phyloP scores from a whole-genome alignment of 768 basidiomycete species.

The Pulveroboletus frians region DNA sequence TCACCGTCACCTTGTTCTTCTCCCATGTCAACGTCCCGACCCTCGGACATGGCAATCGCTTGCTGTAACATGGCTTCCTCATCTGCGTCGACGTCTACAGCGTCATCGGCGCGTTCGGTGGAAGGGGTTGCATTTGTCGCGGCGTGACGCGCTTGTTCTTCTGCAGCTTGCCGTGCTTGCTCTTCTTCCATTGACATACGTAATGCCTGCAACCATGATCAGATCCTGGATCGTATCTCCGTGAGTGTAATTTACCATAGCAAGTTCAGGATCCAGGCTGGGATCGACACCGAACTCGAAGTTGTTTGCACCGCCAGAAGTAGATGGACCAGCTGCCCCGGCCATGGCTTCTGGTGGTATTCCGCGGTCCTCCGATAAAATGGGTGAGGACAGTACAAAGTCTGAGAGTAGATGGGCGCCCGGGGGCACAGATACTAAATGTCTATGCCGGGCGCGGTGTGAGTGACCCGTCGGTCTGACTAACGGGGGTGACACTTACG shows the following conservation, averaged over 20 bases:
- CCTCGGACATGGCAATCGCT: conserved; percentile 72
- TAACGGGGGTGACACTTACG: conserved; percentile 44
- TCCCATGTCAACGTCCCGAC: conserved; percentile 48
- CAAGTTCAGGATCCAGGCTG: conserved; percentile 91
- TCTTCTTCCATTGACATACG: conserved; percentile 98
- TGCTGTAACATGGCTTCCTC: conserved; percentile 74
- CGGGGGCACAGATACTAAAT: conserved; percentile 74
- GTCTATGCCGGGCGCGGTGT: conserved; percentile 41
- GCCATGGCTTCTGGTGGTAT: conserved; percentile 60
- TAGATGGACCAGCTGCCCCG: conserved; percentile 42
- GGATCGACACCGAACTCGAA: conserved; percentile 95
- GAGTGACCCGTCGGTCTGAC: background rate
- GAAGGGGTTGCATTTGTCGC: conserved; percentile 20
- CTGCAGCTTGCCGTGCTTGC: conserved; percentile 64
- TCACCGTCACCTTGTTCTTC: conserved; percentile 56
- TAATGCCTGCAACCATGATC: conserved; percentile 57
- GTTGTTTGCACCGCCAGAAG: conserved; percentile 44
- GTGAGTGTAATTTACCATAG: conserved; percentile 59
- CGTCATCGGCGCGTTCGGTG: conserved; percentile 20
- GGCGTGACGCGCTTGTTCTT: conserved; percentile 34
- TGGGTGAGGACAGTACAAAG: conserved; percentile 69
- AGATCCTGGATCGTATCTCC: background rate
- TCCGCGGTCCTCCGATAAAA: conserved; percentile 76
- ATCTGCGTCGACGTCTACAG: conserved; percentile 56
- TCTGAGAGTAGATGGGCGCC: conserved; percentile 82